Conservation (phyloP, 306 rosid genomes). For the Casuarina glauca region DNA sequence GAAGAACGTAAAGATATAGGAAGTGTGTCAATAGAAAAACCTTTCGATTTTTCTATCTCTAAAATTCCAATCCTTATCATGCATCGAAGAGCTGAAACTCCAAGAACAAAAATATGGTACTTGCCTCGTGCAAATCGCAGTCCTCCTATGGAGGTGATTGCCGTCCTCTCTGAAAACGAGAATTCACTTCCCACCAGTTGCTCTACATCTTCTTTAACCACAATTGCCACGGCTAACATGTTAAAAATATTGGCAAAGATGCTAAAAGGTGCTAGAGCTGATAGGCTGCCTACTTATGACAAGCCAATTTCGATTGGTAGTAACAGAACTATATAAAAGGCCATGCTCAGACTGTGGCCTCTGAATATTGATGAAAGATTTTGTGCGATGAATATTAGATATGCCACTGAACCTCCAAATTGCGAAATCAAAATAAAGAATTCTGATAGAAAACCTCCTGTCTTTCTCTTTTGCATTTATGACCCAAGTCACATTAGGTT, state of each 20-base stretch:
- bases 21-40: background rate
- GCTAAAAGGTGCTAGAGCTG: constrained; percentile 81
- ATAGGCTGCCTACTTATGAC: constrained; percentile 71
- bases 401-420: constrained; percentile 77
- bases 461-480: constrained; percentile 52
- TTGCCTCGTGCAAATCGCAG: constrained; percentile 80
- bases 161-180: constrained; percentile 60
- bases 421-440: constrained; percentile 58
- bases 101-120: background rate
- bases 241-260: constrained; percentile 82
- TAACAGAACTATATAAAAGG: constrained; percentile 54
- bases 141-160: constrained; percentile 75
- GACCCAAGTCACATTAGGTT: constrained; percentile 80
- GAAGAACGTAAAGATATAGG: constrained; percentile 46
- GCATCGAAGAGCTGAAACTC: background rate
- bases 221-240: constrained; percentile 72
- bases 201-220: constrained; percentile 70
- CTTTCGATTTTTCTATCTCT: background rate
- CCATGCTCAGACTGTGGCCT: constrained; percentile 26
- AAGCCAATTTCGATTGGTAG: constrained; percentile 69
- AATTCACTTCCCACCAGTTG: constrained; percentile 40
- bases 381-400: constrained; percentile 80
- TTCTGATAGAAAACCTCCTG: constrained; percentile 71
- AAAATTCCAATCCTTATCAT: background rate
- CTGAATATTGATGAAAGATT: constrained; percentile 62